phyloP scores from a whole-genome alignment of 2,329 filamentous ascomycete species.

The Microdochium bolleyi region DNA sequence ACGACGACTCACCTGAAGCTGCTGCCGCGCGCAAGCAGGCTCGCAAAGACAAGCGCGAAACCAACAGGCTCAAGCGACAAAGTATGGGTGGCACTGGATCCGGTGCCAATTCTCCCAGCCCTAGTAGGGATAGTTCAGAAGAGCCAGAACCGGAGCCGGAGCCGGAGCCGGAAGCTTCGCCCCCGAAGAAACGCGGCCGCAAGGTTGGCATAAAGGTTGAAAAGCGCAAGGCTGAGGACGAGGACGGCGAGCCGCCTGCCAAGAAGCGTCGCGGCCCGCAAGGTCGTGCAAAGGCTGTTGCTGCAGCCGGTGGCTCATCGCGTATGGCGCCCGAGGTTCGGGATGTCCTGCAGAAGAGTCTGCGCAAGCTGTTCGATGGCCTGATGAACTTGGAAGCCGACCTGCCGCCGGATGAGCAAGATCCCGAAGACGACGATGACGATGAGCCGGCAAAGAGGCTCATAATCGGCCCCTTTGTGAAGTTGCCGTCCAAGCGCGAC shows the following conservation, averaged over 20 bases:
- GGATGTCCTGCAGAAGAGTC: constrained; percentile 67
- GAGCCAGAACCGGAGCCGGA: constrained; percentile 45
- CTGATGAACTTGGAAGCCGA: constrained; percentile 82
- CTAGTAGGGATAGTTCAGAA: constrained; percentile 78
- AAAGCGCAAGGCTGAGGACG: constrained; percentile 82
- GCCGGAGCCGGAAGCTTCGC: constrained; percentile 43
- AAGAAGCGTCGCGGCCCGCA: constrained; percentile 73
- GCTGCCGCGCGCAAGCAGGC: constrained; percentile 87
- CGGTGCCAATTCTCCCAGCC: constrained; percentile 63
- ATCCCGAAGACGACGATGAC: constrained; percentile 44
- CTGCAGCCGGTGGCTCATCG: constrained; percentile 21
- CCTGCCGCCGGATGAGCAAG: constrained; percentile 43
- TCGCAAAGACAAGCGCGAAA: constrained; percentile 69
- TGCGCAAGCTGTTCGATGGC: constrained; percentile 69
- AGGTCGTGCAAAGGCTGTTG: constrained; percentile 55
- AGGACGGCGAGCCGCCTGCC: constrained; percentile 67
- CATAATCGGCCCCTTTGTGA: constrained; percentile 91
- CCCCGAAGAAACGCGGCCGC: constrained; percentile 75
- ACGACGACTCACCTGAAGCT: constrained; percentile 89
- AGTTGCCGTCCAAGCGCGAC: constrained; percentile 78
- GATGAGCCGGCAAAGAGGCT: constrained; percentile 58
- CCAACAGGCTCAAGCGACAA: constrained; percentile 62
- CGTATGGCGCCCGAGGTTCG: constrained; percentile 64
- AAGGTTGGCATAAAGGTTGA: constrained; percentile 67
- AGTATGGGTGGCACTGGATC: constrained; percentile 20